These are phyloP conservation scores for Sordaria brevicollis DNA, from an alignment of 495 filamentous ascomycete genomes.

Conservation along the genomic window DNA sequence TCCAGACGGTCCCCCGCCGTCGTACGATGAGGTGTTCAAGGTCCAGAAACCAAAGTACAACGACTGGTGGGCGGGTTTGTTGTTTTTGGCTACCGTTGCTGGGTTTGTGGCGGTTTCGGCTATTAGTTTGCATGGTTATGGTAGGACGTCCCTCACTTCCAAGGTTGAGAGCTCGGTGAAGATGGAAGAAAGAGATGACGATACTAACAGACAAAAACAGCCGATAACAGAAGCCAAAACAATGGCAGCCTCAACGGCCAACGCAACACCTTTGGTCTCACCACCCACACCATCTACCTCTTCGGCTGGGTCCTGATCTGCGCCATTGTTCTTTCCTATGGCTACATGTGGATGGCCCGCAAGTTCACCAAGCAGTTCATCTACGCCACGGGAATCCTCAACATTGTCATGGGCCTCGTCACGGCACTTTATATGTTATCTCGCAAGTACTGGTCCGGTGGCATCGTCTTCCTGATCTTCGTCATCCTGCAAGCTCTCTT, in stretches of 20 bases:
- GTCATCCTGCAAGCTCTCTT: conserved; percentile 44
- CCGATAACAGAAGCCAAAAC: conserved; percentile 49
- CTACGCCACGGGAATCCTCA: conserved; percentile 83
- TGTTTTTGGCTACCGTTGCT: conserved; percentile 64
- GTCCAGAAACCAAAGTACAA: conserved; percentile 77
- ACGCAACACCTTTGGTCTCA: conserved; percentile 55
- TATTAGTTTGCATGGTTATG: conserved; percentile 67
- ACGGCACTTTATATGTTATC: conserved; percentile 65
- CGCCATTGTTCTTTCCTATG: conserved; percentile 62
- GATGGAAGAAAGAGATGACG: background rate
- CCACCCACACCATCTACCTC: conserved; percentile 77
- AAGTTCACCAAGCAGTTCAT: conserved; percentile 84
- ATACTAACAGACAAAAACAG: conserved; percentile 9
- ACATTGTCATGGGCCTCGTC: conserved; percentile 55
- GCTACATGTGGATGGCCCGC: conserved; percentile 67
- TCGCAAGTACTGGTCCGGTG: conserved; percentile 64
- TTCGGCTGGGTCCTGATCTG: conserved; percentile 67
- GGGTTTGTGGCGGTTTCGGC: conserved; percentile 74
- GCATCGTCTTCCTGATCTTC: conserved; percentile 78
- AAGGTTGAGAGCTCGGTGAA: background rate
- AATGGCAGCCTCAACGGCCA: conserved; percentile 66
- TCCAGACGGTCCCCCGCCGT: conserved; percentile 32
- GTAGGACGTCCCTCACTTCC: conserved; percentile 15
- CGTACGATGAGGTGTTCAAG: conserved; percentile 72
- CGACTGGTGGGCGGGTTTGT: conserved; percentile 75